Base-by-base conservation (phyloP, 345 rosid genomes). In the Lumnitzera racemosa region DNA sequence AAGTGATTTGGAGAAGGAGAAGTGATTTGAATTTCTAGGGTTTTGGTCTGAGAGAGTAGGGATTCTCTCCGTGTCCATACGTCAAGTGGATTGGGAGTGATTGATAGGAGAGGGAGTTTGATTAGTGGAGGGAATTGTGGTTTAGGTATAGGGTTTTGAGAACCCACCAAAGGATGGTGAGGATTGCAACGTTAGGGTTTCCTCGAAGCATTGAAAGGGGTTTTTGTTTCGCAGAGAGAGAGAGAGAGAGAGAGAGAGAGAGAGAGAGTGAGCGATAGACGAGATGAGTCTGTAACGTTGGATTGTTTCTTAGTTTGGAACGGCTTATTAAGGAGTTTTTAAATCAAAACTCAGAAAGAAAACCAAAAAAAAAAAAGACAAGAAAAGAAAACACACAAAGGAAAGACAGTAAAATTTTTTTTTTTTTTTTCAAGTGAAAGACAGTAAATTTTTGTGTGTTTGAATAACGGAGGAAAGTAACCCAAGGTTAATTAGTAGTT, bases 1-100 rank as follows among this genome's bases (percentile, higher is more conserved):
- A 79, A 81, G 61, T 24, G 67, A 61, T 74, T 70, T 81, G 68
- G 47, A 55, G 67, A 51, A 46, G 16, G 43, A 2, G 31, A 61
- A 13, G 63, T 61, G 29, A 55, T 36, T 36, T 9, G 43, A 36
- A 36, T 31, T 55, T 24, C 77, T 78, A 67, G 84, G 79, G 77
- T 75, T 79, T 57, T 74, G 57, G 15, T 67, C 61, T 53, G 65
- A 59, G 36, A 74, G 62, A 43, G 70, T 20, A 59, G 64, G 11
- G 58, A 66, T 16, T 15, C 56, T 46, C 59, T 52, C 63, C 36
- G 46, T 53, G 59, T 53, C 70, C 70, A 66, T 66, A 54, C 27
- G n/a, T 46, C 56, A 36, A 36, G 5, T 36, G 43, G 10, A 36
- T 36, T 36, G 3, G 43, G 11, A 36, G 10, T 36, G 43, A 9